These are phyloP conservation scores for Chalciporus pseudorubinellus DNA, from an alignment of 768 basidiomycete genomes.

Conservation along the genomic window DNA sequence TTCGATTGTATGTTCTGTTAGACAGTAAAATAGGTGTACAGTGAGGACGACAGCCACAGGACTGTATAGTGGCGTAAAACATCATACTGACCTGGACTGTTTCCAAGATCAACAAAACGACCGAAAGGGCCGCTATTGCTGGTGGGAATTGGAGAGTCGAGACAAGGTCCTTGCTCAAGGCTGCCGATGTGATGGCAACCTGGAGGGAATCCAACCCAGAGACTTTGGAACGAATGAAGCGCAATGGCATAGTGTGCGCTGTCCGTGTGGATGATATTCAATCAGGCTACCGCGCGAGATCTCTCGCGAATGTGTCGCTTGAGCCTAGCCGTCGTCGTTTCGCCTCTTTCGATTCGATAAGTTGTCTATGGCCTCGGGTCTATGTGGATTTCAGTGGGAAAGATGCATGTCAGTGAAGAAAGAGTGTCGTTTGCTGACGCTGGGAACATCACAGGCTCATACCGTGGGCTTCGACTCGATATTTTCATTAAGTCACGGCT, in stretches of 20 bases:
- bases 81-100: conserved; percentile 40
- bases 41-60: too few relatives aligned
- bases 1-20: conserved; percentile 35
- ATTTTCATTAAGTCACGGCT: too few relatives aligned
- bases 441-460: neutral
- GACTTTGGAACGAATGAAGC: conserved; percentile 27
- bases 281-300: neutral
- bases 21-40: neutral
- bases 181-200: conserved; percentile 29
- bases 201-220: conserved; percentile 29
- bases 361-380: too few relatives aligned
- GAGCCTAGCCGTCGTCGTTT: neutral
- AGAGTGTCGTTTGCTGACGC: too few relatives aligned
- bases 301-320: neutral
- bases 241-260: conserved; percentile 26
- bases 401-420: too few relatives aligned
- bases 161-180: conserved; percentile 32
- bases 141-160: conserved; percentile 42
- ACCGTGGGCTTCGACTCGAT: too few relatives aligned
- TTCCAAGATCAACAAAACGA: conserved; percentile 44
- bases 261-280: neutral
- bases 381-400: too few relatives aligned
- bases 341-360: neutral
- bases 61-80: neutral
- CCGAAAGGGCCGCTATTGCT: conserved; percentile 37